Conservation (phyloP, 2,329 filamentous ascomycete genomes). For the Botrytis tulipae region DNA sequence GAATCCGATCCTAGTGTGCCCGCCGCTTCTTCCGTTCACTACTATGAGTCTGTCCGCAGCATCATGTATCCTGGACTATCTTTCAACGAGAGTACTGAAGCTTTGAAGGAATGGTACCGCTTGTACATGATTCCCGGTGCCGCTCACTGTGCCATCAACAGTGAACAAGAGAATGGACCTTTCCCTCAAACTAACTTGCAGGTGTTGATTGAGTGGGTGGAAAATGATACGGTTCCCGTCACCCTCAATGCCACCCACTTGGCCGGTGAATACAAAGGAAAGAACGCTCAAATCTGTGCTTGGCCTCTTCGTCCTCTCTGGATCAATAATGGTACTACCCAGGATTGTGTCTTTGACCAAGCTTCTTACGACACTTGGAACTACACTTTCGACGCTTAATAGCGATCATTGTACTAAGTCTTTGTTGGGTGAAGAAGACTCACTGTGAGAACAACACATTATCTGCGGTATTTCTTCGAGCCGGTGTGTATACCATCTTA, state of each 20-base stretch:
- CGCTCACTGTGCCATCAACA: conserved; percentile 49
- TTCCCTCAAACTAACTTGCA: conserved; percentile 59
- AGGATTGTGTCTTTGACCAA: conserved; percentile 36
- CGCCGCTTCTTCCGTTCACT: conserved; percentile 53
- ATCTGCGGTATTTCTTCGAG: no score
- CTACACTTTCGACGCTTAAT: conserved; percentile 30
- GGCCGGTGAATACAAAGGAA: conserved; percentile 36
- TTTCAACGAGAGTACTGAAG: conserved; percentile 42
- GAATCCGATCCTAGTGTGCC: conserved; percentile 54
- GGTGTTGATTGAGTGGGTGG: conserved; percentile 68
- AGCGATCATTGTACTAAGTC: no score
- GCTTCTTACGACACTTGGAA: conserved; percentile 35
- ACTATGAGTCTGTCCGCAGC: conserved; percentile 51
- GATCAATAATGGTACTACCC: conserved; percentile 29
- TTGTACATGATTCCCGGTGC: conserved; percentile 54
- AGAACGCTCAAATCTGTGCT: conserved; percentile 42
- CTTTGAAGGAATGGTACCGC: conserved; percentile 53
- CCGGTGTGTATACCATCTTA: no score
- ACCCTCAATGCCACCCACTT: conserved; percentile 42
- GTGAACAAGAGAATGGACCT: conserved; percentile 40
- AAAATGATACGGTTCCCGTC: conserved; percentile 49
- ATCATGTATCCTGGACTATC: conserved; percentile 48
- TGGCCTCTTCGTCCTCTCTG: conserved; percentile 42
- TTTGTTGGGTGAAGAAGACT: no score
- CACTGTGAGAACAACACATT: no score